These are phyloP conservation scores for Yarrowia sp. DNA, from an alignment of 805 yeast genomes.

Conservation along the genomic window DNA sequence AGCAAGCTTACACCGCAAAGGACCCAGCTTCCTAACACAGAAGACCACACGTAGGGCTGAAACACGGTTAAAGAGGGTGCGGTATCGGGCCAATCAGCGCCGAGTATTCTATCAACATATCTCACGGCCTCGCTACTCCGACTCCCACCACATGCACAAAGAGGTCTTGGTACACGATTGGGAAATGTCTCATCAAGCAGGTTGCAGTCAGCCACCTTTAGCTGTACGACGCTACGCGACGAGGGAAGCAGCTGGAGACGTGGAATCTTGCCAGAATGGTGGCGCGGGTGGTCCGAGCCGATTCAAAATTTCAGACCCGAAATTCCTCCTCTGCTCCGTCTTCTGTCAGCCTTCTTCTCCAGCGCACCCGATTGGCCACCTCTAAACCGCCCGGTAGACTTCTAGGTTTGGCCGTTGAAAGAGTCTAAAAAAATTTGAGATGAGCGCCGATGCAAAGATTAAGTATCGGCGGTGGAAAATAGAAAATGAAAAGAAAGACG, in stretches of 20 bases:
- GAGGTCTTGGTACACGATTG: background rate
- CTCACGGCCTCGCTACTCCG: background rate
- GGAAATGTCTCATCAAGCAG: constrained; percentile 12
- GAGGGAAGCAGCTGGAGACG: too few species aligned
- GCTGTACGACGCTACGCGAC: too few species aligned
- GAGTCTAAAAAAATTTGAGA: constrained; percentile 31
- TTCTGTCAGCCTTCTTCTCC: background rate
- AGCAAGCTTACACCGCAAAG: too few species aligned
- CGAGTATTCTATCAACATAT: background rate
- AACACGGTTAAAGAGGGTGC: background rate
- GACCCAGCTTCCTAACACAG: constrained; percentile 1
- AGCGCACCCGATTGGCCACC: background rate
- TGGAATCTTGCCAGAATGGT: background rate
- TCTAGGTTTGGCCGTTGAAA: constrained; percentile 25
- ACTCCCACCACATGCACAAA: background rate
- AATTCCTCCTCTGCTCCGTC: background rate
- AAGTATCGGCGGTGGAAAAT: background rate
- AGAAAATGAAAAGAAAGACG: background rate
- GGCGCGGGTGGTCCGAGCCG: too few species aligned
- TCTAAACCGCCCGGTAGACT: background rate
- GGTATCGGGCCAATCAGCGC: constrained; percentile 2
- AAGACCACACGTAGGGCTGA: background rate
- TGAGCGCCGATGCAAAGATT: constrained; percentile 36
- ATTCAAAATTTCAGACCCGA: background rate
- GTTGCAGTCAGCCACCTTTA: background rate